Evolutionary conservation across 2,329 filamentous ascomycete species (phyloP).

Genomic region (Aspergillus thermomutatus): DNA sequence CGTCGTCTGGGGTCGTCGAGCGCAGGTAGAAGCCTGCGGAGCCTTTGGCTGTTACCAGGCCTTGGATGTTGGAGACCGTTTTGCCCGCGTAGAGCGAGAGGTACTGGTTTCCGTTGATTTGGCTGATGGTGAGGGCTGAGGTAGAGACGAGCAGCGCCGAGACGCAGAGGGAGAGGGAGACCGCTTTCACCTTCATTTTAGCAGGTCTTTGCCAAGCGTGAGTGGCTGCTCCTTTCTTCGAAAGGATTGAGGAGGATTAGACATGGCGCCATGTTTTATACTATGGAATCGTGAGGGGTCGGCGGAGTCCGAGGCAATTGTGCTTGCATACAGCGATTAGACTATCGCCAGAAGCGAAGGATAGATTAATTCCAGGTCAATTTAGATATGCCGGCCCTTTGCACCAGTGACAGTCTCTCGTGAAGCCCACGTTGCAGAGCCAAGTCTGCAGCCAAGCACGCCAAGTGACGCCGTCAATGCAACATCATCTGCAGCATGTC

Average conservation of each 20-base stretch:
- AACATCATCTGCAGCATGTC: background rate
- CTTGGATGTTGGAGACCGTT: conserved; percentile 57
- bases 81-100: conserved; percentile 59
- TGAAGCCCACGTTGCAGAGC: background rate
- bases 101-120: conserved; percentile 66
- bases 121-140: conserved; percentile 50
- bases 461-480: background rate
- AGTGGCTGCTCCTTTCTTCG: too few species aligned
- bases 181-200: background rate
- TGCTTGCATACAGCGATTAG: background rate
- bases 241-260: too few species aligned
- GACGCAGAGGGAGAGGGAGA: background rate
- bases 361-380: background rate
- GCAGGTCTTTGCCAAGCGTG: too few species aligned
- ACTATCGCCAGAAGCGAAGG: background rate
- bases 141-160: conserved; percentile 4
- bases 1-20: conserved; percentile 55
- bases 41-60: conserved; percentile 63
- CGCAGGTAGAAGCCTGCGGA: conserved; percentile 63
- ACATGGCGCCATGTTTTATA: background rate
- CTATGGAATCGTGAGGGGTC: background rate
- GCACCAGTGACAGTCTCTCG: background rate
- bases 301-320: background rate
- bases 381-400: background rate
- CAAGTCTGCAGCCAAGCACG: background rate